Evolutionary conservation across 306 rosid genomes (phyloP).

Genomic region (Dalbergia cultrata): DNA sequence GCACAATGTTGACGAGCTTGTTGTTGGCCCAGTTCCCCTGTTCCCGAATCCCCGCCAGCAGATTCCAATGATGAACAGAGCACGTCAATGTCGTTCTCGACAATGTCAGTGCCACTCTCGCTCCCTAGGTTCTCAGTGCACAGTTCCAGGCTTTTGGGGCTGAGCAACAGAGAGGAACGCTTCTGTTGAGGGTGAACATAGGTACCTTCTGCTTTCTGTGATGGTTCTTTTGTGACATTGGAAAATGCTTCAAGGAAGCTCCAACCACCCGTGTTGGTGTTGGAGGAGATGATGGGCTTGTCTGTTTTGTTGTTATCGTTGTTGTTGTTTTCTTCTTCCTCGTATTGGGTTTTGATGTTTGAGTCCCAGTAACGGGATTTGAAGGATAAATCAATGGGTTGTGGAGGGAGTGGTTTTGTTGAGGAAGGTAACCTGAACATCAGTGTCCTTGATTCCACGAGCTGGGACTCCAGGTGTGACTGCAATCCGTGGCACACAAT

Average conservation of each 20-base stretch:
- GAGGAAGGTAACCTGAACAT: conserved; percentile 62
- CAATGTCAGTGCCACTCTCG: conserved; percentile 82
- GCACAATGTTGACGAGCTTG: conserved; percentile 44
- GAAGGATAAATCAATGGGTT: conserved; percentile 56
- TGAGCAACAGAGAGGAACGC: conserved; percentile 55
- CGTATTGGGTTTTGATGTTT: conserved; percentile 38
- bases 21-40: conserved; percentile 46
- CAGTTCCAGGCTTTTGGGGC: conserved; percentile 70
- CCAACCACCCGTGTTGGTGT: conserved; percentile 56
- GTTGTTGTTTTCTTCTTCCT: conserved; percentile 41
- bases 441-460: conserved; percentile 70
- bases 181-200: conserved; percentile 73
- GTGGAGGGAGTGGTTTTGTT: conserved; percentile 42
- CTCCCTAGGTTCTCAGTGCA: conserved; percentile 92
- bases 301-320: neutral
- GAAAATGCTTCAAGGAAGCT: conserved; percentile 70
- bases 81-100: conserved; percentile 56
- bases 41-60: conserved; percentile 39
- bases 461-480: conserved; percentile 67
- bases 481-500: conserved; percentile 69
- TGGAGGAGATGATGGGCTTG: conserved; percentile 22
- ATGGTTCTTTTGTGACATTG: conserved; percentile 29
- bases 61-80: conserved; percentile 18
- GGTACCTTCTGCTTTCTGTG: conserved; percentile 36
- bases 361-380: conserved; percentile 55